These are phyloP conservation scores for Sclerotinia sclerotiorum DNA, from an alignment of 2,329 filamentous ascomycete species.

Conservation along the genomic window DNA sequence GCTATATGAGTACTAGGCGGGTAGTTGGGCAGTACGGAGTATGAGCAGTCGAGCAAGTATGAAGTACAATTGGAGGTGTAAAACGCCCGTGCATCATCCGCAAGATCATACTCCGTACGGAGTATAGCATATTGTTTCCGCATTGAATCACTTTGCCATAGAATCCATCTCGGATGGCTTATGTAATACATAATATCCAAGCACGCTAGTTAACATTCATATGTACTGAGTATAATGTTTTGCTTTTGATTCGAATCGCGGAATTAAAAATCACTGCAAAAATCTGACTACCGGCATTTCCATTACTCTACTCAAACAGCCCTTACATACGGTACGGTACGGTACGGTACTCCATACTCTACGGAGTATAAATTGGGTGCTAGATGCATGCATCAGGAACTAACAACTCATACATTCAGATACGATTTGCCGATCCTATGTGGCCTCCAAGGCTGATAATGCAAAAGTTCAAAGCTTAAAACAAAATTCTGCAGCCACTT, in stretches of 20 bases:
- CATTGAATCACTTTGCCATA: not conserved
- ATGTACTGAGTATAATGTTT: not conserved
- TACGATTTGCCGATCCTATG: not conserved
- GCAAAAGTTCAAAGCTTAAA: slow-evolving; percentile 3
- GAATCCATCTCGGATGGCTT: not conserved
- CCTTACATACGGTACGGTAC: not conserved
- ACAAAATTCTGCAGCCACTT: slow-evolving; percentile 3
- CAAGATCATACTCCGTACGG: too few species aligned
- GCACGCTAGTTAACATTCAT: not conserved
- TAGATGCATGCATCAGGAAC: not conserved
- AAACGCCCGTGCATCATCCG: slow-evolving; percentile 9
- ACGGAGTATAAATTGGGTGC: not conserved
- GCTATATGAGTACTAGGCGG: not conserved
- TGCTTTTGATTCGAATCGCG: not conserved
- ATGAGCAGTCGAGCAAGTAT: not conserved
- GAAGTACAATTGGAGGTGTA: not conserved
- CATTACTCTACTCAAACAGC: not conserved
- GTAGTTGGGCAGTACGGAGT: not conserved
- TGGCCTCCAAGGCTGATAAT: not conserved
- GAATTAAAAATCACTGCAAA: not conserved
- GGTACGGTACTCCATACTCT: not conserved
- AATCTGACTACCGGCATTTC: not conserved
- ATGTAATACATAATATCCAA: slow-evolving; percentile 3
- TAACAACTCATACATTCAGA: too few species aligned
- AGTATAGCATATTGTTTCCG: too few species aligned